Base-by-base conservation (phyloP, 108 stramenopile genomes). In the Fragilaria crotonensis region DNA sequence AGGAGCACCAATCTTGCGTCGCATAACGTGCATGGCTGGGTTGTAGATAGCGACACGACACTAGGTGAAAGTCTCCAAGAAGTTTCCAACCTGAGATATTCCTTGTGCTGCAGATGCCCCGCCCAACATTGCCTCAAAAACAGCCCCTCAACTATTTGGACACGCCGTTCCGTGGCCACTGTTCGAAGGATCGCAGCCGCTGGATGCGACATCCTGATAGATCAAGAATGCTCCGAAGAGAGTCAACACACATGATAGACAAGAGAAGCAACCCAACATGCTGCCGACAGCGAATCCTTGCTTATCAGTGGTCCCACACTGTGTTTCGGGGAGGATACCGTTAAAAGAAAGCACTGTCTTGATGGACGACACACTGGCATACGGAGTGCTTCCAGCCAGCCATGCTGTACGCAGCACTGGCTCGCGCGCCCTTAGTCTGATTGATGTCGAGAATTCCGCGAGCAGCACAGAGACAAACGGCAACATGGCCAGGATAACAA, bases 61-160 rank as follows among this genome's bases (percentile, higher is more conserved):
- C 17, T 31, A 21, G 25, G 54, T 64, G 22, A 77, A 54, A 17
- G 76, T 68, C 46, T 77, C 76, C 3, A 77, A 48, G 27, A 46
- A 63, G 46, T 64, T 69, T 2, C 57, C 52, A 2, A 77, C 9
- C 30, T 73, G 76, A 29, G 55, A 49, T 27, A 77, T 62, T 19
- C 71, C 76, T 44, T 65, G 67, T 2, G 68, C 71, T 2, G 64
- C 71, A 56, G 70, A 73, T 5, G 64, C 63, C n/a, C 72, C 63
- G 27, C 72, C 76, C 33, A 77, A 47, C 70, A 75, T 67, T 48
- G 74, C 69, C 11, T 70, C 74, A 58, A 75, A 71, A 19, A 75
- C 71, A 0, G 28, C 48, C 1, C 67, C 53, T 30, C 71, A 71
- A 36, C 48, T 63, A 9, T 31, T 60, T 0, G 11, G 45, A 30